A percentile compares a stretch with the other conserved stretches of the same genome.
These are phyloP conservation scores for Aspergillus hortae DNA, from an alignment of 2,329 filamentous ascomycete species.

Conservation along the genomic window DNA sequence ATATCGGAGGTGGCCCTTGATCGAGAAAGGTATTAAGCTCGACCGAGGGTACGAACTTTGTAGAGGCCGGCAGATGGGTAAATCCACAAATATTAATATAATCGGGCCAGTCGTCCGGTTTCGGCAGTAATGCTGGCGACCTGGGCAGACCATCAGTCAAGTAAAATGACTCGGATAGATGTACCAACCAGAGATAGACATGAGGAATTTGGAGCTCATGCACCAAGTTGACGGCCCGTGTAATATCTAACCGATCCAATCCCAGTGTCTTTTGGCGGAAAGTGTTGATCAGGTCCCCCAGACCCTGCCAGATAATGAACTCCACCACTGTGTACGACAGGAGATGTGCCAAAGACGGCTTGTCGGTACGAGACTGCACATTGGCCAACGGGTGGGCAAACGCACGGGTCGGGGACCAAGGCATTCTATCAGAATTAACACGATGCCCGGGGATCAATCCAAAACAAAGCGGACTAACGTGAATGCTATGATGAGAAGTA, in stretches of 20 bases:
- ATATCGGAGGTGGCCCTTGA: neutral
- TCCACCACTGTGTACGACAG: neutral
- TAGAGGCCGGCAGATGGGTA: neutral
- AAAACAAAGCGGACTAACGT: neutral
- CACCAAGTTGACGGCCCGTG: neutral
- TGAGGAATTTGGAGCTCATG: neutral
- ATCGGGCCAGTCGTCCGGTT: neutral
- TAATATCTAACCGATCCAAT: neutral
- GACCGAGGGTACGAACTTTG: neutral
- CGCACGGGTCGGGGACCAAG: neutral
- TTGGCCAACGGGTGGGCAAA: conserved; percentile 5
- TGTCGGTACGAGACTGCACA: neutral
- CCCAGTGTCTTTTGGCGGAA: neutral
- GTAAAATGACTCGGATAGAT: neutral
- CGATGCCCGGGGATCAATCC: neutral
- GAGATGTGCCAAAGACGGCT: neutral
- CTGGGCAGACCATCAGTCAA: neutral
- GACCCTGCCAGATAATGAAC: conserved; percentile 1
- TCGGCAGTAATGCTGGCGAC: conserved; percentile 1
- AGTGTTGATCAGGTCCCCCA: conserved; percentile 4
- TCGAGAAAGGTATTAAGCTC: neutral
- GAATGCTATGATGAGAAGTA: conserved; percentile 1
- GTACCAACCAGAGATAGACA: neutral
- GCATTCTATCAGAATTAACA: neutral
- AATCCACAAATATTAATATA: conserved; percentile 2